phyloP scores from a whole-genome alignment of 75 land plant species.

The Cryptomeria japonica region DNA sequence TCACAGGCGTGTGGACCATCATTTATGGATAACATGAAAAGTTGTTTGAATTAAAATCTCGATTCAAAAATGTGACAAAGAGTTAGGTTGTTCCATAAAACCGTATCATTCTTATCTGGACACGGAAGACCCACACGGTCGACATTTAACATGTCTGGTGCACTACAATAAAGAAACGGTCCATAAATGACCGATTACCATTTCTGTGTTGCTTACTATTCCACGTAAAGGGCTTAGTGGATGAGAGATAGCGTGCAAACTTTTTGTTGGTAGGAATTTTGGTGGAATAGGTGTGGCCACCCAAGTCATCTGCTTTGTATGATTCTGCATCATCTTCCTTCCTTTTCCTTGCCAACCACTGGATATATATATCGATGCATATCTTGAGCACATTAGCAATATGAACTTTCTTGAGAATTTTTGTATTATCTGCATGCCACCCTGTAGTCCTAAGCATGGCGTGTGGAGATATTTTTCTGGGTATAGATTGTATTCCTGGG shows the following conservation, averaged over 20 bases:
- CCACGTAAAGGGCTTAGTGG: background rate
- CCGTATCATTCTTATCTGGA: no score
- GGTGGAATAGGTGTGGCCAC: background rate
- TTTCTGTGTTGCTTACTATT: background rate
- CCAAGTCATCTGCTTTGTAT: background rate
- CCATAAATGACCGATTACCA: background rate
- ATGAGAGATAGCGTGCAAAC: background rate
- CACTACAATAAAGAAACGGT: background rate
- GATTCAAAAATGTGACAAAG: no score
- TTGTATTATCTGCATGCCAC: background rate
- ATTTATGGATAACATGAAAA: no score
- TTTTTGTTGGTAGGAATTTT: background rate
- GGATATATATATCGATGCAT: background rate
- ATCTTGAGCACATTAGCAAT: background rate
- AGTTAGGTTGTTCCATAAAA: no score
- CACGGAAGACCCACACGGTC: no score
- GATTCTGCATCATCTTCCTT: background rate
- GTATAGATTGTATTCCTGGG: background rate
- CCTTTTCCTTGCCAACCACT: background rate
- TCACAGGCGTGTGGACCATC: no score
- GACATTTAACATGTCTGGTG: background rate
- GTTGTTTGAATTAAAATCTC: no score
- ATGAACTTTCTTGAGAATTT: background rate
- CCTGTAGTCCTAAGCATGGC: background rate
- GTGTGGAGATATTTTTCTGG: background rate